phyloP scores from a whole-genome alignment of 202 grass and related monocot genomes.

The Hordeum pubiflorum region DNA sequence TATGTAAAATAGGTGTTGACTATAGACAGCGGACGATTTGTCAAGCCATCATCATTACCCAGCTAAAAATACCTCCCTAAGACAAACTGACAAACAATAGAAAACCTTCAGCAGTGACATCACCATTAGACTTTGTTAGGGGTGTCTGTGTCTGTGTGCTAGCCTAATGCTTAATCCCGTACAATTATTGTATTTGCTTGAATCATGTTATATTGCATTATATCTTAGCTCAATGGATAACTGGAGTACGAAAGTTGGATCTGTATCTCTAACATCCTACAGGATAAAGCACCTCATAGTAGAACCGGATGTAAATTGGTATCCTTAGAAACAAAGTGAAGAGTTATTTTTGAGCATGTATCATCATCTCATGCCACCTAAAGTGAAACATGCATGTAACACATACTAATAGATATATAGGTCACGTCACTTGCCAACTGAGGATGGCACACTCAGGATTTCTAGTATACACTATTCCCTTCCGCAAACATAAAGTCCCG shows the following conservation, averaged over 20 bases:
- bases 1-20: not conserved
- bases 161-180: not conserved
- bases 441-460: not conserved
- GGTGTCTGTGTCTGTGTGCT: not conserved
- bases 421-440: not conserved
- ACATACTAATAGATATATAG: constrained; percentile 1
- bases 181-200: not conserved
- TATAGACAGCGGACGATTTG: constrained; percentile 12
- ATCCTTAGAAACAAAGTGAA: not conserved
- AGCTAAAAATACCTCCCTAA: not conserved
- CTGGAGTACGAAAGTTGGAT: not conserved
- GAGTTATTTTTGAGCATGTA: constrained; percentile 1
- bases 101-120: not conserved
- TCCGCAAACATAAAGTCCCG: not conserved
- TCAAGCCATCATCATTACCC: constrained; percentile 3
- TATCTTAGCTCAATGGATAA: not conserved
- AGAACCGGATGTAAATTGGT: not conserved
- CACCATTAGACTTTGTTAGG: constrained; percentile 16
- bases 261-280: not conserved
- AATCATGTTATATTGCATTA: not conserved
- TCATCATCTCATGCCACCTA: not conserved
- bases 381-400: not conserved
- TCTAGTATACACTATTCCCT: constrained; percentile 4
- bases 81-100: not conserved
- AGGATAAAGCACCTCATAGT: not conserved